Conservation (phyloP, 148 eudicot genomes). For the Nyssa sinensis region DNA sequence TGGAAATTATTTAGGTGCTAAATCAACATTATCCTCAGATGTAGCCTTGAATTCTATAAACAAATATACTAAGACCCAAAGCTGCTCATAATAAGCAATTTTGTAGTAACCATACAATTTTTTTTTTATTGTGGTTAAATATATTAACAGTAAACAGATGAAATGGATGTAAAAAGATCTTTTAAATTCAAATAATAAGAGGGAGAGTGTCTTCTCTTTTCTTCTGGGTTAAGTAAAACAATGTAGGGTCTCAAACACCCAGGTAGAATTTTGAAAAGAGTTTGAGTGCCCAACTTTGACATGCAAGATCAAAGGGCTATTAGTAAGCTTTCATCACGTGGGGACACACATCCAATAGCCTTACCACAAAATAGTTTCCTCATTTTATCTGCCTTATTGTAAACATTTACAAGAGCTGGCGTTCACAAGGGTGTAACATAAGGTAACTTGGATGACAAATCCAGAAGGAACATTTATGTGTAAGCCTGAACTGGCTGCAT, state of each 20-base stretch:
- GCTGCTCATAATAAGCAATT: too few species aligned
- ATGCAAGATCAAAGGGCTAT: too few species aligned
- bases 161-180: too few species aligned
- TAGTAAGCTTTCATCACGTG: too few species aligned
- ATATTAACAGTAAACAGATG: too few species aligned
- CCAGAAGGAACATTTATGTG: not conserved
- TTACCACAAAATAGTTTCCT: not conserved
- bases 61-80: not conserved
- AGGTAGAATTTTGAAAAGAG: not conserved
- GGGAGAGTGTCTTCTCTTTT: too few species aligned
- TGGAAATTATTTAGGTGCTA: not conserved
- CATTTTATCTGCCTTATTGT: not conserved
- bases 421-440: not conserved
- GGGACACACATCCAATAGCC: too few species aligned
- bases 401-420: not conserved
- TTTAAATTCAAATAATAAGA: too few species aligned
- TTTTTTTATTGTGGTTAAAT: not conserved
- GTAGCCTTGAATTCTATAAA: not conserved
- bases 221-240: not conserved
- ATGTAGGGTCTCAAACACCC: too few species aligned
- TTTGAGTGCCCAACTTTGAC: too few species aligned
- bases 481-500: not conserved
- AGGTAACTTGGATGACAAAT: too few species aligned
- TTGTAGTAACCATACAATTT: not conserved
- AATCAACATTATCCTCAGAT: not conserved